Conservation (phyloP, 2,329 filamentous ascomycete genomes). For the Fusarium nurragi region DNA sequence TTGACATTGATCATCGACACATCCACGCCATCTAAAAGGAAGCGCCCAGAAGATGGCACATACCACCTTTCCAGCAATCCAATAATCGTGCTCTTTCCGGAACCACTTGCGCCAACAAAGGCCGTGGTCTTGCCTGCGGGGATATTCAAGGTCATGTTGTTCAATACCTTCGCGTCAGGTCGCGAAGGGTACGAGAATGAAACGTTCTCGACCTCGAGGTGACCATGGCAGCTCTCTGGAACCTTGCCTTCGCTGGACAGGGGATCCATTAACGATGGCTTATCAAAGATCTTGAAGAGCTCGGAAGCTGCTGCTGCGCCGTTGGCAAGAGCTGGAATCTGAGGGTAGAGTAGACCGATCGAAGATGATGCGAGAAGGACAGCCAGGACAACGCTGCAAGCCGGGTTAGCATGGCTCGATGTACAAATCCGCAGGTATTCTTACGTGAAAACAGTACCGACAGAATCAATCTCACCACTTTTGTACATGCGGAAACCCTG, state of each 20-base stretch:
- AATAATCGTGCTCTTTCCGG: conserved; percentile 75
- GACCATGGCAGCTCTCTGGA: conserved; percentile 39
- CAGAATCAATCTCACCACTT: conserved; percentile 48
- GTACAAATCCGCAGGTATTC: accelerated
- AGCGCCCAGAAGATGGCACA: conserved; percentile 44
- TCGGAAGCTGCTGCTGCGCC: conserved; percentile 28
- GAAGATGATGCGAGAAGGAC: conserved; percentile 27
- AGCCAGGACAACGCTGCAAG: conserved; percentile 17
- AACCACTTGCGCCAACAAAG: conserved; percentile 75
- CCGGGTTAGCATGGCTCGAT: not conserved
- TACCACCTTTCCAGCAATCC: conserved; percentile 75
- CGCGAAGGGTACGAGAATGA: conserved; percentile 73
- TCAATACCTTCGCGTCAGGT: conserved; percentile 65
- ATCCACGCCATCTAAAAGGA: conserved; percentile 52
- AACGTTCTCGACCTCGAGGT: conserved; percentile 64
- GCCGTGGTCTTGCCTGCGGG: conserved; percentile 70
- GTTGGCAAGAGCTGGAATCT: conserved; percentile 22
- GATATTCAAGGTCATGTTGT: conserved; percentile 63
- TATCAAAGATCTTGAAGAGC: conserved; percentile 27
- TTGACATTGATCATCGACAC: conserved; percentile 53
- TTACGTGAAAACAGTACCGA: conserved; percentile 53
- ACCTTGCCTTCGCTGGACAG: not conserved
- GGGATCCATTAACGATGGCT: conserved; percentile 24
- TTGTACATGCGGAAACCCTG: conserved; percentile 52
- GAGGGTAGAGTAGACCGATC: conserved; percentile 20